Percentiles rank a stretch among this genome's conserved stretches.
Conservation (phyloP, 768 basidiomycete genomes). For the Gyrodon lividus region DNA sequence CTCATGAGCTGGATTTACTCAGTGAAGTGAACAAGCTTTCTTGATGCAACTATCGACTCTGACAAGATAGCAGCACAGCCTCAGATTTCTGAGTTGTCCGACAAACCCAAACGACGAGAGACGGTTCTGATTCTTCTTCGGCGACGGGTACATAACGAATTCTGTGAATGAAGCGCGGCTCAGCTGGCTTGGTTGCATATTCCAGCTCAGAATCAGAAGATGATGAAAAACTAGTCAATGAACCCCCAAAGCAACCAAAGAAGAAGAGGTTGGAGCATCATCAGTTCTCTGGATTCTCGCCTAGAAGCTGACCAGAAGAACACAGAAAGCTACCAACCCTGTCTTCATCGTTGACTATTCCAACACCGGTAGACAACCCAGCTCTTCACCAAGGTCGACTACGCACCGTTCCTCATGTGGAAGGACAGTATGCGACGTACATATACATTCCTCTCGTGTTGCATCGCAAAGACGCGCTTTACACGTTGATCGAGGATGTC, state of each 20-base stretch:
- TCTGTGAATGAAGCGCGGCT: conserved; percentile 23
- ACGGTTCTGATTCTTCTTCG: no score
- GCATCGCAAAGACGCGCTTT: conserved; percentile 42
- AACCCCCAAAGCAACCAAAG: conserved; percentile 14
- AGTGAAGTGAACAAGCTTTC: no score
- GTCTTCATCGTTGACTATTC: conserved; percentile 44
- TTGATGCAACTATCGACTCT: no score
- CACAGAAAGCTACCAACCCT: conserved; percentile 64
- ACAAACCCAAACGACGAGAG: no score
- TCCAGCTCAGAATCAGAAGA: conserved; percentile 55
- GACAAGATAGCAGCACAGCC: no score
- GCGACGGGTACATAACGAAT: background rate
- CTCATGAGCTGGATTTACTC: conserved; percentile 41
- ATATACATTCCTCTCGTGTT: conserved; percentile 68
- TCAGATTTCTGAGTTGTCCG: no score
- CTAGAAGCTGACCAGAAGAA: background rate
- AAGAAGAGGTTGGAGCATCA: conserved; percentile 42
- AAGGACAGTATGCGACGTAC: conserved; percentile 83
- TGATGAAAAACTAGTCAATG: conserved; percentile 27
- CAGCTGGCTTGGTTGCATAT: conserved; percentile 45
- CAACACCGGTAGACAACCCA: conserved; percentile 68
- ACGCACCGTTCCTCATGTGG: conserved; percentile 74
- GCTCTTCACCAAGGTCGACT: conserved; percentile 80
- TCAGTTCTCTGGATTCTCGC: background rate
- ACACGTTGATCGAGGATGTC: conserved; percentile 45